These are phyloP conservation scores for Candida mattraensis DNA, from an alignment of 805 yeast genomes.

Conservation along the genomic window DNA sequence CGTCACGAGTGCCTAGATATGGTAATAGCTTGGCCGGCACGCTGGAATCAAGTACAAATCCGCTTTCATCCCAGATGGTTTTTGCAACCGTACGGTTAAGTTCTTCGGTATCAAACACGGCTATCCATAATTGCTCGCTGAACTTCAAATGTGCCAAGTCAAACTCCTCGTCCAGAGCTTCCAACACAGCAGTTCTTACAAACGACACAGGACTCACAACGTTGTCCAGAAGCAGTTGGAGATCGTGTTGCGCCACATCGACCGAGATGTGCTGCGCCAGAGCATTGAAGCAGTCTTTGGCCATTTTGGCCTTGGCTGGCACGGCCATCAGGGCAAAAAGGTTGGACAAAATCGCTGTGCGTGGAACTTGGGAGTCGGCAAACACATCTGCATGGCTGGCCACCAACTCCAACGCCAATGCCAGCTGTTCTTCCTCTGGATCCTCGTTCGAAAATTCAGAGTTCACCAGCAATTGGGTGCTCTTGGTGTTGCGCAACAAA, in stretches of 20 bases:
- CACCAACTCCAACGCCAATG: slow-evolving; percentile 74
- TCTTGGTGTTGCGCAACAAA: slow-evolving; percentile 52
- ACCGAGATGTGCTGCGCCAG: slow-evolving; percentile 75
- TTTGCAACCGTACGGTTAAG: slow-evolving; percentile 62
- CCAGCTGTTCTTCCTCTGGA: slow-evolving; percentile 83
- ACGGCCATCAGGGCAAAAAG: slow-evolving; percentile 66
- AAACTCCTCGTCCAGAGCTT: slow-evolving; percentile 83
- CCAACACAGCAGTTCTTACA: slow-evolving; percentile 78
- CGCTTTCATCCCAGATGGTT: slow-evolving; percentile 84
- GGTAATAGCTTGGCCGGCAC: slow-evolving; percentile 48
- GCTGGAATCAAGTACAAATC: slow-evolving; percentile 43
- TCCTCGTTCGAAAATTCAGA: slow-evolving; percentile 79
- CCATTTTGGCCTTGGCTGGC: slow-evolving; percentile 75
- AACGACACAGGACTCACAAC: slow-evolving; percentile 62
- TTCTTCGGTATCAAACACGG: slow-evolving; percentile 70
- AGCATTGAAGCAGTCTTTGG: slow-evolving; percentile 80
- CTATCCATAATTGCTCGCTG: slow-evolving; percentile 66
- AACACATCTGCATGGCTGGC: slow-evolving; percentile 68
- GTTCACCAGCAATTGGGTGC: slow-evolving; percentile 46
- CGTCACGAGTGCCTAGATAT: slow-evolving; percentile 54
- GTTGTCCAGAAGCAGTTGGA: slow-evolving; percentile 54
- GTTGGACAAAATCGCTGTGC: slow-evolving; percentile 60
- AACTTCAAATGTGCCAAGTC: slow-evolving; percentile 47
- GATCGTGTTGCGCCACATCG: slow-evolving; percentile 55
- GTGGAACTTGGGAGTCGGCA: slow-evolving; percentile 64